Evolutionary conservation across 805 yeast genomes (phyloP), one percentile per base, ranked within the genome.

Genomic region (Saccharomycopsis fermentans): DNA sequence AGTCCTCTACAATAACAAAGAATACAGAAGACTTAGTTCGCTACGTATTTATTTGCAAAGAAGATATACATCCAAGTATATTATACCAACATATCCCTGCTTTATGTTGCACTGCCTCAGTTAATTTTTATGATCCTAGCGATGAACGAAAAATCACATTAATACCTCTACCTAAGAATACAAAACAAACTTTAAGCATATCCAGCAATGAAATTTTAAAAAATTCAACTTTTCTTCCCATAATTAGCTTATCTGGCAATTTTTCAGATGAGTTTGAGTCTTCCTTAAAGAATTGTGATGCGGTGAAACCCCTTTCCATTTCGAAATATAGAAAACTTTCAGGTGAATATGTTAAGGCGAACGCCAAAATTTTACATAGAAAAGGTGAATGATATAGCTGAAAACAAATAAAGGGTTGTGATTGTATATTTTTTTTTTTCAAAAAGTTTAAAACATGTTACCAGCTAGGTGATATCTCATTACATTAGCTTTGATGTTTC

Each of bases 51-150:
- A 32, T 60, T 24, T 60, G 63, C 36, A 59, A 54, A 40, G 36
- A 50, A 6, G 63, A 60, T 36, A 58, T 60, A 47, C 51, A 37
- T 11, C 63, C 63, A 21, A 36, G 40, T 32, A 29, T 60, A n/a
- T 34, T 60, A 14, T n/a, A 29, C 32, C 53, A 53, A 11, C 63
- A 60, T 58, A 55, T 60, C 29, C 63, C 63, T 17, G 54, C 43
- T 8, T 40, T 60, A 9, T 60, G 63, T 29, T 54, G 35, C n/a
- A 52, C 58, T 24, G 55, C 62, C 1, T 56, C 59, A n/a, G 17
- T 36, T 2, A 17, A 26, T 9, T 48, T 55, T 26, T 48, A 55
- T 14, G 21, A 54, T 27, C 35, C 36, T 29, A n/a, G 19, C 24
- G 34, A 54, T 36, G 43, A 39, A 21, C 11, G 32, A 29, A 27